Base-by-base conservation (phyloP, 2,329 filamentous ascomycete genomes). In the Fusarium sp. region DNA sequence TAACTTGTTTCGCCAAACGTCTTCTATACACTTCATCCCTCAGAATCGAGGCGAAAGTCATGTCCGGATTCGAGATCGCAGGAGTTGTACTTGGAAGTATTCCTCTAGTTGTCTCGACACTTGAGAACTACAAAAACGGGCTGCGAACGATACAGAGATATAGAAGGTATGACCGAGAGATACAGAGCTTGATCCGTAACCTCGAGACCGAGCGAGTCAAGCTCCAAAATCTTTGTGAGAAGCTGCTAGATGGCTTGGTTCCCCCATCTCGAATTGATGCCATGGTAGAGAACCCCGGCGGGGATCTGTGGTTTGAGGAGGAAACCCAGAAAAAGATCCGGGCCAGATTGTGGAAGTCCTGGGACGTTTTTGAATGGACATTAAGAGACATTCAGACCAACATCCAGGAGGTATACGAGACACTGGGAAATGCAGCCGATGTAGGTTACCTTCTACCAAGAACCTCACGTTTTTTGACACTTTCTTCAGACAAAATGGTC, bases 151-250 rank as follows among this genome's bases (percentile, higher is more conserved):
- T 66, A 5, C 41, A 60, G 7, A 13, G 40, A 3, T 64, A 8
- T 3, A 39, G 53, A 3, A 52, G 15, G 4, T 67, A 60, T 7
- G 13, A 60, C 15, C 16, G 57, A 11, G 48, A 58, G 8, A 50
- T 67, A 1, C 39, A 52, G 16, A 54, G 43, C 16, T 39, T 70
- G 6, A 62, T 62, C 7, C 47, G 47, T 2, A 62, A 56, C 7
- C 57, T 70, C 1, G 40, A 55, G 7, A 70, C 66, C 0, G 57
- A 70, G 30, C 30, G 28, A 3, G 18, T 56, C 11, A 65, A 40
- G 6, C 15, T 70, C 0, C 43, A 70, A 10, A 70, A 67, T 4
- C 27, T 68, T 2, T 71, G 54, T 36, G 63, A 65, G 30, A 65
- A 58, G 11, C 18, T 70, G 2, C 68, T 62, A 1, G 9, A 41